Conservation (phyloP, 208 protist genomes). For the Crithidia acanthocephali region DNA sequence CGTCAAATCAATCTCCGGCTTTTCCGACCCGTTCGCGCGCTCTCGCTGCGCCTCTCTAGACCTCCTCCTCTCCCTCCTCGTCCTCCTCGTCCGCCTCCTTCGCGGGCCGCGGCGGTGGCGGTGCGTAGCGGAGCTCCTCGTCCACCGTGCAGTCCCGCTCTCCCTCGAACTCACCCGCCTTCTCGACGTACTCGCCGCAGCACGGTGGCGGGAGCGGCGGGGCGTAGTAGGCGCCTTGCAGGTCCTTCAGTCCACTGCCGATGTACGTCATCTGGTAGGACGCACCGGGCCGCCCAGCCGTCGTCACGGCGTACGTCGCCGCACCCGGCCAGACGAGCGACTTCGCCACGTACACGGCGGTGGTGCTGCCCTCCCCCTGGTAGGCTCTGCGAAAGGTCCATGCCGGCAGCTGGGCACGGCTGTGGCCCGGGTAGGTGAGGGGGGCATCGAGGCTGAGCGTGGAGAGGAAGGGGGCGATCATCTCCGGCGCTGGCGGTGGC, state of each 20-base stretch:
- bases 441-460: conserved; percentile 74
- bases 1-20: too few relatives aligned
- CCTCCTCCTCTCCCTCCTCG: conserved; percentile 58
- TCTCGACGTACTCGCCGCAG: conserved; percentile 78
- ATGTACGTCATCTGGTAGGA: conserved; percentile 82
- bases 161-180: conserved; percentile 53
- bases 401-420: conserved; percentile 66
- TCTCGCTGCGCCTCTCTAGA: too few relatives aligned
- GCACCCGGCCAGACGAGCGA: conserved; percentile 90
- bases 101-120: conserved; percentile 59
- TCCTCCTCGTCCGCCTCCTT: conserved; percentile 69
- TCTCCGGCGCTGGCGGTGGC: conserved; percentile 54
- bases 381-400: conserved; percentile 91
- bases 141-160: conserved; percentile 87
- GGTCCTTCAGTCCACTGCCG: conserved; percentile 87
- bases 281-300: conserved; percentile 68
- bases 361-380: conserved; percentile 73
- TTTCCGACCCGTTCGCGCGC: too few relatives aligned
- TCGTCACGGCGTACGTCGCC: conserved; percentile 76
- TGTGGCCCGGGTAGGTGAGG: conserved; percentile 78
- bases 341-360: conserved; percentile 74
- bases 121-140: conserved; percentile 89
- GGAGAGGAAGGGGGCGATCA: conserved; percentile 87
- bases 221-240: conserved; percentile 61
- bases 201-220: conserved; percentile 75